Conservation (phyloP, 805 yeast genomes). For the Hanseniaspora lindneri region DNA sequence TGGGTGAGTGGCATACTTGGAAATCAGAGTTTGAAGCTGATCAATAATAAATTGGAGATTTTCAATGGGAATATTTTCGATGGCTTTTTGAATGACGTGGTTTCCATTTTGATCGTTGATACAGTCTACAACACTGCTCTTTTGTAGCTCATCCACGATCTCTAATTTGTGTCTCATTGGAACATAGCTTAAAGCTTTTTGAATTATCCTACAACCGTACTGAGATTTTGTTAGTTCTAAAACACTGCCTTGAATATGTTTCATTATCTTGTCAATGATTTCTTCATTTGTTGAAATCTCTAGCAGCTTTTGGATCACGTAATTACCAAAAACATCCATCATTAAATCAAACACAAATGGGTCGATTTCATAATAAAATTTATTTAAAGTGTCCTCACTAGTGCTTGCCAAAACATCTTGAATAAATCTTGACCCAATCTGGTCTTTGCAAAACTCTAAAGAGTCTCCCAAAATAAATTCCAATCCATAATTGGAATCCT, state of each 20-base stretch:
- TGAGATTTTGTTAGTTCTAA: conserved; percentile 72
- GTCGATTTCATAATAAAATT: conserved; percentile 71
- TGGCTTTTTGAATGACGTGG: conserved; percentile 91
- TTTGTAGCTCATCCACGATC: conserved; percentile 59
- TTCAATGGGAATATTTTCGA: conserved; percentile 70
- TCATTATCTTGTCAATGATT: conserved; percentile 52
- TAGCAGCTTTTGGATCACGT: conserved; percentile 87
- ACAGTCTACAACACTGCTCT: conserved; percentile 45
- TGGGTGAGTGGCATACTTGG: conserved; percentile 84
- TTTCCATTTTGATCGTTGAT: conserved; percentile 96
- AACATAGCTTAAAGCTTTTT: conserved; percentile 74
- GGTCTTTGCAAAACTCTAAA: conserved; percentile 85
- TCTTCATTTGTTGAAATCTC: conserved; percentile 62
- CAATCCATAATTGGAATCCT: conserved; percentile 45
- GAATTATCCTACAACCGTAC: conserved; percentile 98
- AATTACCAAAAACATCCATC: conserved; percentile 96
- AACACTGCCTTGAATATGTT: conserved; percentile 44
- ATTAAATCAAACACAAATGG: conserved; percentile 63
- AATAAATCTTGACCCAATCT: conserved; percentile 92
- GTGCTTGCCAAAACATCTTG: conserved; percentile 73
- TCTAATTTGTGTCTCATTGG: conserved; percentile 50
- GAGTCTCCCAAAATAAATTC: conserved; percentile 77
- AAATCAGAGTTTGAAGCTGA: conserved; percentile 56
- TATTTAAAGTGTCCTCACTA: conserved; percentile 57
- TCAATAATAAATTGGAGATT: conserved; percentile 59